These are phyloP conservation scores for Ophiocordyceps camponoti-leonardi DNA, from an alignment of 2,329 filamentous ascomycete species.

Conservation along the genomic window DNA sequence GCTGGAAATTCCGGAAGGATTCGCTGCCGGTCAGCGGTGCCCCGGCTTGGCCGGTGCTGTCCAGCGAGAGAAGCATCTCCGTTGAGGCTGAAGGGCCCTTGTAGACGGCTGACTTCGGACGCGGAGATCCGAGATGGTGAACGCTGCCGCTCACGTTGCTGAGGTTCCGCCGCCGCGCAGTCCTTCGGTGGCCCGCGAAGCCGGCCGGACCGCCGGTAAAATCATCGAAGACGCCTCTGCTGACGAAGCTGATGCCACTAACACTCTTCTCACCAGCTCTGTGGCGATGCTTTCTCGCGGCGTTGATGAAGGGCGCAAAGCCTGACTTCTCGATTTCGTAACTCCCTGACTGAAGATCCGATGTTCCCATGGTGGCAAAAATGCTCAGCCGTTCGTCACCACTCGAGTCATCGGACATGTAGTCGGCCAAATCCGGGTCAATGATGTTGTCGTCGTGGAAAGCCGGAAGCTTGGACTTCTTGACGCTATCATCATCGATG, in stretches of 20 bases:
- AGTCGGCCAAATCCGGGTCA: constrained; percentile 85
- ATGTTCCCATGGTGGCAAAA: constrained; percentile 56
- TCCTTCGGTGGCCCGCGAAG: constrained; percentile 41
- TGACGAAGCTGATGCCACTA: constrained; percentile 50
- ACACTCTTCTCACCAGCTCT: constrained; percentile 62
- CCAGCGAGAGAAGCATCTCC: constrained; percentile 30
- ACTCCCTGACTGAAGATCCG: constrained; percentile 44
- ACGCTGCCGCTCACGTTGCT: constrained; percentile 62
- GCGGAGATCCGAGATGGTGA: constrained; percentile 56
- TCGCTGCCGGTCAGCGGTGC: constrained; percentile 55
- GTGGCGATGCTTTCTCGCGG: constrained; percentile 56
- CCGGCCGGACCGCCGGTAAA: constrained; percentile 31
- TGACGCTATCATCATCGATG: constrained; percentile 45
- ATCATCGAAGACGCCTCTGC: constrained; percentile 50
- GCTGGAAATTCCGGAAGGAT: constrained; percentile 60
- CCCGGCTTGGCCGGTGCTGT: constrained; percentile 24
- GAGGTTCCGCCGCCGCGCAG: constrained; percentile 59
- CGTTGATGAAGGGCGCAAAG: constrained; percentile 54
- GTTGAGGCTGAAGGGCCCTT: constrained; percentile 36
- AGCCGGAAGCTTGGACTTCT: constrained; percentile 58
- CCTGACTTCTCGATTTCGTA: constrained; percentile 59
- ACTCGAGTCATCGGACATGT: constrained; percentile 90
- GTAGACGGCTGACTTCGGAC: constrained; percentile 40
- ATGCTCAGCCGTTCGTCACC: constrained; percentile 85
- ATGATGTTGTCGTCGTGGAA: constrained; percentile 99